Percentiles rank a stretch among this genome's conserved stretches.
These are phyloP conservation scores for Starmerella davenportii DNA, from an alignment of 805 yeast species.

Conservation along the genomic window DNA sequence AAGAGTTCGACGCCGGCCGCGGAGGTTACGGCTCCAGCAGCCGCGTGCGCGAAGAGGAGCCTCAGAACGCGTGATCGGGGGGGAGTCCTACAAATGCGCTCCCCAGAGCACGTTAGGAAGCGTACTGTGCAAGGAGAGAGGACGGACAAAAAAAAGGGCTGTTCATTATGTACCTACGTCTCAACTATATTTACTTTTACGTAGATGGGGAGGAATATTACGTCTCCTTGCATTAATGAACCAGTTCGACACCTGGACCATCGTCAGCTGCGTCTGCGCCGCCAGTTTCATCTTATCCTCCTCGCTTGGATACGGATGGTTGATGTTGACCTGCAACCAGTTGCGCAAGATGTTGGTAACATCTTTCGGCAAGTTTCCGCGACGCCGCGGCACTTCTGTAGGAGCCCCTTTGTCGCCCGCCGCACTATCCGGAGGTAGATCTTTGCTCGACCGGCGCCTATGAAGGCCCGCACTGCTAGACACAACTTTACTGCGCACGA, in stretches of 20 bases:
- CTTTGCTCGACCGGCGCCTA: background rate
- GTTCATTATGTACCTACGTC: too few relatives aligned
- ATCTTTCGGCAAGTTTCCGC: conserved; percentile 64
- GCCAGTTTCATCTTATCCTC: conserved; percentile 55
- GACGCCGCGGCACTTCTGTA: conserved; percentile 22
- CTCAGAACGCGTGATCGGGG: background rate
- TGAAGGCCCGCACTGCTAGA: background rate
- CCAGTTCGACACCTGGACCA: conserved; percentile 74
- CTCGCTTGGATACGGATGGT: conserved; percentile 72
- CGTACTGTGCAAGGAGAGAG: too few relatives aligned
- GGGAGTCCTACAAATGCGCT: too few relatives aligned
- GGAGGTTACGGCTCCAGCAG: conserved; percentile 26
- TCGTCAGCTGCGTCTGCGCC: conserved; percentile 56
- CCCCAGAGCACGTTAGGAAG: too few relatives aligned
- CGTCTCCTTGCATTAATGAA: conserved; percentile 74
- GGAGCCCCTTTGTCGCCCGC: too few relatives aligned
- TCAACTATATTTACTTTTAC: conserved; percentile 8
- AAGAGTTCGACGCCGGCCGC: conserved; percentile 29
- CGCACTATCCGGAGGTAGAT: background rate
- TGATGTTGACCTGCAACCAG: conserved; percentile 59
- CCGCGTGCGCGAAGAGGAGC: background rate
- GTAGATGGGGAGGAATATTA: conserved; percentile 30
- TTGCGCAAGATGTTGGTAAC: conserved; percentile 53
- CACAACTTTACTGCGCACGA: background rate
- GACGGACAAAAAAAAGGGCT: too few relatives aligned